phyloP scores from a whole-genome alignment of 768 basidiomycete genomes.

The Suillus spraguei region DNA sequence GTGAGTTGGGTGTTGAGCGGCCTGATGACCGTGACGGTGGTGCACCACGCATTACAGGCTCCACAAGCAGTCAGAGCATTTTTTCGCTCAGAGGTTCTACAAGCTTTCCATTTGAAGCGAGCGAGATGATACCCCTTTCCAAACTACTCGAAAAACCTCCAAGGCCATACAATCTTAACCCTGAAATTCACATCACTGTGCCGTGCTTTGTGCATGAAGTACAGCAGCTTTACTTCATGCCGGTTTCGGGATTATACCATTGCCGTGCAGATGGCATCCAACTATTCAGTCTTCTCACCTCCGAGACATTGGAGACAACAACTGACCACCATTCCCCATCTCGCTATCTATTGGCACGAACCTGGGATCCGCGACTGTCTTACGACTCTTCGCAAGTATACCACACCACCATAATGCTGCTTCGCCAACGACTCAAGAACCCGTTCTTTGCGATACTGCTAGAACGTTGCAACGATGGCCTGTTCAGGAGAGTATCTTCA shows the following conservation, averaged over 20 bases:
- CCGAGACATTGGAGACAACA: background rate
- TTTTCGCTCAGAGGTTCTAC: background rate
- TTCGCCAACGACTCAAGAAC: conserved; percentile 2
- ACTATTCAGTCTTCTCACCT: conserved; percentile 2
- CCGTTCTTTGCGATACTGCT: conserved; percentile 1
- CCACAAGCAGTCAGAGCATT: background rate
- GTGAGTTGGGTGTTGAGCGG: no score
- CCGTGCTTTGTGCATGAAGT: conserved; percentile 10
- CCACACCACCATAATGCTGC: background rate
- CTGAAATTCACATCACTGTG: conserved; percentile 7
- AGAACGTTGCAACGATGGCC: background rate
- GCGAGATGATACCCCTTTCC: background rate
- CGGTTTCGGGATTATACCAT: background rate
- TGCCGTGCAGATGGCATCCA: conserved; percentile 1
- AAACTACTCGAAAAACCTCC: conserved; percentile 4
- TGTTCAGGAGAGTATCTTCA: conserved; percentile 2
- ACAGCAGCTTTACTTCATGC: background rate
- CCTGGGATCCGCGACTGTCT: conserved; percentile 4
- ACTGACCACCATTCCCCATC: background rate
- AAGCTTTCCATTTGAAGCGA: background rate
- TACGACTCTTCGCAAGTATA: background rate
- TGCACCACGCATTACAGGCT: background rate
- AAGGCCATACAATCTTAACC: background rate
- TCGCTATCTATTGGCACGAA: conserved; percentile 1
- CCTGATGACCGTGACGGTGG: background rate